A percentile compares a stretch with the other conserved stretches of the same genome.
Evolutionary conservation across 2,329 filamentous ascomycete genomes (phyloP).

Genomic region (Cladosporium sp.): DNA sequence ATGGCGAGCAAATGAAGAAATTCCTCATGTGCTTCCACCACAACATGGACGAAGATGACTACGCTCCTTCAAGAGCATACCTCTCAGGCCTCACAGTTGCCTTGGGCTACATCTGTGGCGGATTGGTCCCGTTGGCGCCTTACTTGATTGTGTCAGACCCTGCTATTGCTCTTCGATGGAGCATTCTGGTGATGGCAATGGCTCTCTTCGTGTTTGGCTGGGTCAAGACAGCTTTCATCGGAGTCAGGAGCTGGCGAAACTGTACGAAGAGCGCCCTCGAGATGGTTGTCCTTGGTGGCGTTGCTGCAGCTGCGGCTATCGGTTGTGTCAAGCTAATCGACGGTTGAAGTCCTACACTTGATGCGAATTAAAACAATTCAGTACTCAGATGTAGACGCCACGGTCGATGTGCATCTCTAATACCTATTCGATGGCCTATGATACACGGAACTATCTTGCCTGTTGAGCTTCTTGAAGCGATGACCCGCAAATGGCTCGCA

Average conservation of each 20-base stretch:
- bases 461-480: no score
- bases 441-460: no score
- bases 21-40: slow-evolving; percentile 47
- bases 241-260: slow-evolving; percentile 37
- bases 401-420: no score
- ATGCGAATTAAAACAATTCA: background rate
- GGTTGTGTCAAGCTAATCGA: slow-evolving; percentile 52
- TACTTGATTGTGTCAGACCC: slow-evolving; percentile 54
- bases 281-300: slow-evolving; percentile 60
- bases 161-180: slow-evolving; percentile 49
- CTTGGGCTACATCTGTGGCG: slow-evolving; percentile 64
- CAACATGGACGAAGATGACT: slow-evolving; percentile 38
- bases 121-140: slow-evolving; percentile 62
- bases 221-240: slow-evolving; percentile 54
- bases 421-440: no score
- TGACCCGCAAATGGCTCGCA: no score
- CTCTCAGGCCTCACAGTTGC: slow-evolving; percentile 61
- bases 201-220: slow-evolving; percentile 60
- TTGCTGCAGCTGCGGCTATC: slow-evolving; percentile 64
- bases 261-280: slow-evolving; percentile 58
- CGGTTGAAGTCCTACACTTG: background rate
- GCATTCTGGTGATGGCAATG: slow-evolving; percentile 54
- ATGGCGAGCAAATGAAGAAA: slow-evolving; percentile 34
- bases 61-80: slow-evolving; percentile 38
- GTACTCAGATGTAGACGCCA: no score